These are phyloP conservation scores for Ambispora gerdemannii DNA, from an alignment of 192 early-diverging fungal genomes.

Conservation along the genomic window DNA sequence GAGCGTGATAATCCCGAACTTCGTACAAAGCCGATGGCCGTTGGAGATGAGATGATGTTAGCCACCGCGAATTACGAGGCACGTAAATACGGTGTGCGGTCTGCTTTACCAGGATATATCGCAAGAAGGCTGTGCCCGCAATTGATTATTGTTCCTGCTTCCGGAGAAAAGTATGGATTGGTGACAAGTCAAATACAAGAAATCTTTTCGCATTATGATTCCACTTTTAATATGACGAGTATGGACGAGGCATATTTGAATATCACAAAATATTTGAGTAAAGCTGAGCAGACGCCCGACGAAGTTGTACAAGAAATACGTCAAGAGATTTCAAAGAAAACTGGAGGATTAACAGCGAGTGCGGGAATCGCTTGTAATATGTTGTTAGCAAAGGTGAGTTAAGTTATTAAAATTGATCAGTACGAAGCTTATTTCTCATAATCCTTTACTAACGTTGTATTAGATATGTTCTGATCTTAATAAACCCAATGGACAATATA, in stretches of 20 bases:
- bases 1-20: constrained; percentile 62
- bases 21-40: constrained; percentile 59
- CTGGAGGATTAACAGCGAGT: constrained; percentile 40
- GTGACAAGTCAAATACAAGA: constrained; percentile 45
- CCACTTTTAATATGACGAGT: constrained; percentile 49
- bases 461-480: constrained; percentile 57
- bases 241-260: constrained; percentile 54
- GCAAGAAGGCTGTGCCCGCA: constrained; percentile 58
- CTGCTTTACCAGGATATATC: constrained; percentile 66
- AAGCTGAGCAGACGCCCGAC: constrained; percentile 34
- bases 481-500: constrained; percentile 69
- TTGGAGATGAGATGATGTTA: constrained; percentile 55
- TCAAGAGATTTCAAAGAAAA: constrained; percentile 45
- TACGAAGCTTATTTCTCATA: background rate
- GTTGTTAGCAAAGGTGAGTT: constrained; percentile 45
- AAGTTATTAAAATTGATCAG: background rate
- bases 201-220: constrained; percentile 62
- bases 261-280: constrained; percentile 44
- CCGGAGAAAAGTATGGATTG: constrained; percentile 53
- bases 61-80: constrained; percentile 67
- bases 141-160: constrained; percentile 46
- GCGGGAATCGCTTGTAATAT: constrained; percentile 50
- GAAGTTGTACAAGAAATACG: constrained; percentile 51
- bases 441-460: background rate
- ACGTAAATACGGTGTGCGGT: constrained; percentile 61